Base-by-base conservation (phyloP, 495 filamentous ascomycete species). In the Beverwykella pulmonaria region DNA sequence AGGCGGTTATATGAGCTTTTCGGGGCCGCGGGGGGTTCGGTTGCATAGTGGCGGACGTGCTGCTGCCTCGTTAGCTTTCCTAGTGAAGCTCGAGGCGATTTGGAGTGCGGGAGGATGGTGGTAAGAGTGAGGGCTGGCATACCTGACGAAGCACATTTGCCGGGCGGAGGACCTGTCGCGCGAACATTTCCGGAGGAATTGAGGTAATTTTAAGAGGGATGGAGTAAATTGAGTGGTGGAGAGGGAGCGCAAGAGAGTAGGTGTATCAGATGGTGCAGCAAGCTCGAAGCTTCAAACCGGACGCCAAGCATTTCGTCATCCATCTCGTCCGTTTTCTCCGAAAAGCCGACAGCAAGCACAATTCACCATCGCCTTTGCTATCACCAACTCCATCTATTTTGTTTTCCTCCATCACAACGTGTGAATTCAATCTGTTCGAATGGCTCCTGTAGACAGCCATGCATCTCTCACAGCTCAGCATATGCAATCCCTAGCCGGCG, bases 41-140 rank as follows among this genome's bases (percentile, higher is more conserved):
- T 75, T 7, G 77, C 77, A 39, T 78, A 79, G 39, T 74, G 75
- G 50, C 77, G 77, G 70, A 77, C 73, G 36, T 75, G 70, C 77
- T 79, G 70, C 20, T 53, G 19, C 27, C 4, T 15, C 44, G 60
- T 61, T 53, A 67, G 41, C 57, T 52, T 14, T 65, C 41, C n/a
- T 59, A 19, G 23, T 41, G 41, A 46, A 44, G 50, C 54, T 62
- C 58, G 9, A 20, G 63, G 20, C 20, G 36, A 69, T 61, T 63
- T 49, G 59, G 48, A 55, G 59, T 59, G 52, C 17, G 0, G 14
- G 46, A 19, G 32, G 41, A 44, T 10, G 41, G 46, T 17, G 26
- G n/a, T 22, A 19, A 22, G 55, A 36, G 50, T 19, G 15, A 20
- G 55, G 41, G 58, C 7, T 6, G 7, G 29, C 70, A 48, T 71